A percentile compares a stretch with the other conserved stretches of the same genome.
Evolutionary conservation across 179 eudicot species (phyloP).

Genomic region (Drosera spatulata): DNA sequence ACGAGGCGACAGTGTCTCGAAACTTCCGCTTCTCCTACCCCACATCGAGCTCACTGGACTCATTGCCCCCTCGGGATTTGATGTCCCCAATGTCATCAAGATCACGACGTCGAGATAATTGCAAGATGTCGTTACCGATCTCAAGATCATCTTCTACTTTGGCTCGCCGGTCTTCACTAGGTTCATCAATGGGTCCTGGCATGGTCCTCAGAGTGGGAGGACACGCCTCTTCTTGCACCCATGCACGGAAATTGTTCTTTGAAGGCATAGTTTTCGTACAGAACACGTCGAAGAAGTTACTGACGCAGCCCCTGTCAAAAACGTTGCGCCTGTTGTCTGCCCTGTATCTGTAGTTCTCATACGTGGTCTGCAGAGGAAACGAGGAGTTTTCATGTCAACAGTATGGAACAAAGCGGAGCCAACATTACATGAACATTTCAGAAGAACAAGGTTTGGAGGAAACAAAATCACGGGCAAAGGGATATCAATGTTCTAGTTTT

Average conservation of each 20-base stretch:
- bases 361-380: slow-evolving; percentile 51
- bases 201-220: slow-evolving; percentile 19
- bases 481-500: too few species aligned
- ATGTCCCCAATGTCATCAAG: slow-evolving; percentile 34
- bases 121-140: slow-evolving; percentile 50
- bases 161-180: slow-evolving; percentile 27
- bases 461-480: not conserved
- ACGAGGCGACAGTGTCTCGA: slow-evolving; percentile 24
- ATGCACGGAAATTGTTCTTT: slow-evolving; percentile 42
- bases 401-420: not conserved
- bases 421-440: not conserved
- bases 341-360: slow-evolving; percentile 71
- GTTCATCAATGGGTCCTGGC: slow-evolving; percentile 18
- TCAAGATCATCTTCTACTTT: slow-evolving; percentile 67
- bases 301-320: slow-evolving; percentile 44
- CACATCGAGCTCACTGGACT: slow-evolving; percentile 18
- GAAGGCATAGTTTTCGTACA: slow-evolving; percentile 50
- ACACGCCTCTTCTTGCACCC: slow-evolving; percentile 40
- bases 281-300: slow-evolving; percentile 53
- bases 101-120: slow-evolving; percentile 46
- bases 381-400: not conserved
- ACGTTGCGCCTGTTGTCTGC: slow-evolving; percentile 48
- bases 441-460: not conserved
- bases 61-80: slow-evolving; percentile 31
- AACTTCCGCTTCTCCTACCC: slow-evolving; percentile 26